A percentile compares a stretch with the other conserved stretches of the same genome.
These are phyloP conservation scores for Fusarium duplospermum DNA, from an alignment of 2,329 filamentous ascomycete species.

Conservation along the genomic window DNA sequence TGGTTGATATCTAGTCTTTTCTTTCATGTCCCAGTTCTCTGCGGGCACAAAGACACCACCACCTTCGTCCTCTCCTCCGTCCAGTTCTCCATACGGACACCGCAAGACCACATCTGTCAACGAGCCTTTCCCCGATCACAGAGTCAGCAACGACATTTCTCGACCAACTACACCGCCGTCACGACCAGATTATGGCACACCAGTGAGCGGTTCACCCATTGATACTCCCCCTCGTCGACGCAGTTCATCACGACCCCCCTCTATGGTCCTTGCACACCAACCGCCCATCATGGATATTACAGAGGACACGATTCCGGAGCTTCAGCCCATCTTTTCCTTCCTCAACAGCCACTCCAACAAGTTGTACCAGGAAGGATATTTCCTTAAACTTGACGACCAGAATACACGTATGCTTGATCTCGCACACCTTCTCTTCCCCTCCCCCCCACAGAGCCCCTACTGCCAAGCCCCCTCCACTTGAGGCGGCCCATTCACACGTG, in stretches of 20 bases:
- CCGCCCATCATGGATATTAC: conserved; percentile 87
- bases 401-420: conserved; percentile 77
- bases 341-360: conserved; percentile 97
- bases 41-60: conserved; percentile 60
- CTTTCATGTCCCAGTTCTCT: conserved; percentile 88
- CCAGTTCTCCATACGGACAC: conserved; percentile 48
- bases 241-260: conserved; percentile 75
- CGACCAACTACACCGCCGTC: conserved; percentile 55
- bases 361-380: conserved; percentile 97
- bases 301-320: conserved; percentile 88
- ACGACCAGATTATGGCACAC: conserved; percentile 56
- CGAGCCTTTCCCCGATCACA: conserved; percentile 52
- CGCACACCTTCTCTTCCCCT: conserved; percentile 40
- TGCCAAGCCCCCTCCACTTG: conserved; percentile 21
- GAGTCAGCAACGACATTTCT: conserved; percentile 49
- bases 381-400: conserved; percentile 94
- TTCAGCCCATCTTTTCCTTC: conserved; percentile 93
- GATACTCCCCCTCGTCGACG: conserved; percentile 59
- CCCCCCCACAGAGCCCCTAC: conserved; percentile 24
- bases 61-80: conserved; percentile 58
- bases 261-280: conserved; percentile 87
- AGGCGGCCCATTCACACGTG: conserved; percentile 5
- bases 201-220: conserved; percentile 56
- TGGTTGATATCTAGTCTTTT: conserved; percentile 71
- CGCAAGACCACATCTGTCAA: conserved; percentile 46